Base-by-base conservation (phyloP, 2,329 filamentous ascomycete species). In the Colletotrichum destructivum region DNA sequence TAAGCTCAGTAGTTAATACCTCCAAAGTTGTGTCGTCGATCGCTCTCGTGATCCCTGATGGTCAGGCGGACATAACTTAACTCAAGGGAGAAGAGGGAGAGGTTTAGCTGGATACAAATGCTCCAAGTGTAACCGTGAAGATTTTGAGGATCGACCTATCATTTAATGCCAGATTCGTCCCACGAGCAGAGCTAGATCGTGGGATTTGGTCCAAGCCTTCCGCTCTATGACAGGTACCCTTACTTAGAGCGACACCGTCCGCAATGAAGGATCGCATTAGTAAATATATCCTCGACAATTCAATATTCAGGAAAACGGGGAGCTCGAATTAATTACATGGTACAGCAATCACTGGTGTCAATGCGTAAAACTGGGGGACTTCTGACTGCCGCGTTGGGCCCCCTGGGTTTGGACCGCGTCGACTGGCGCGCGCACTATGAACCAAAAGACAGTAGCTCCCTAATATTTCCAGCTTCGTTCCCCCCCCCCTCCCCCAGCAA, bases 321-420 rank as follows among this genome's bases (percentile, higher is more conserved):
- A 23, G 23, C n/a, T 9, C 11, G 35, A 11, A 38, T 3, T 9
- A 11, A 11, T 38, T 38, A 11, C 8, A 38, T 2, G 35, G 35
- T 38, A 5, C 11, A 13, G 40, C 42, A 60, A 60, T 47, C 44
- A 13, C 23, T n/a, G 42, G n/a, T 12, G 42, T 60, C 16, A 60
- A 60, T 60, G 16, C 42, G 23, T 26, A 35, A 21, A 47, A 15
- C 31, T 2, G 11, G n/a, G 15, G 35, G 31, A 38, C 35, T 9
- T 26, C 42, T 7, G 26, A 35, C 31, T 23, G 35, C 35, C 35
- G 35, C 9, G 35, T 38, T 31, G 21, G 12, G 16, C 21, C 64
- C 35, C 56, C 35, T 60, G 46, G 4, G 18, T 38, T 57, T 23
- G 35, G 26, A 66, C 47, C 56, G 64, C 55, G 64, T 66, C 56